phyloP scores from a whole-genome alignment of 2,329 filamentous ascomycete species.

The Pyrenochaeta sp. region DNA sequence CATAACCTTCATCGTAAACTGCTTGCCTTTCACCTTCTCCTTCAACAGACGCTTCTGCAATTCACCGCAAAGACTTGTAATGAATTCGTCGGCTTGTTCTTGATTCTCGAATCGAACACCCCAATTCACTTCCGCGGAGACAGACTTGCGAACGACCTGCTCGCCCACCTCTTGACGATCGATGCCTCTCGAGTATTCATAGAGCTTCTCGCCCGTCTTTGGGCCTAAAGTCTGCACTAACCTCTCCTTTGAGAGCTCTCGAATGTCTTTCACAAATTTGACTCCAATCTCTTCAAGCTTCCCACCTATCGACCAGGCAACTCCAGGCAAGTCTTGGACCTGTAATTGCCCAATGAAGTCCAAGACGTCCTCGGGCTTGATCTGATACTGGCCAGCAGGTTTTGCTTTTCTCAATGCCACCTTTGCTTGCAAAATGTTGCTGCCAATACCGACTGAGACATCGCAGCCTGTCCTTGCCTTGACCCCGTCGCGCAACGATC shows the following conservation, averaged over 20 bases:
- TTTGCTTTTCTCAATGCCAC: constrained; percentile 91
- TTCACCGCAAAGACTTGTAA: constrained; percentile 84
- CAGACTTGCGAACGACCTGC: constrained; percentile 85
- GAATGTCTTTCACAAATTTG: constrained; percentile 82
- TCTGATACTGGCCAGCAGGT: constrained; percentile 88
- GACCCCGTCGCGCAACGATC: constrained; percentile 71
- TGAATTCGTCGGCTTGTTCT: constrained; percentile 91
- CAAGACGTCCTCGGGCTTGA: constrained; percentile 81
- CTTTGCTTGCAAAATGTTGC: constrained; percentile 89
- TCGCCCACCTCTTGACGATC: constrained; percentile 87
- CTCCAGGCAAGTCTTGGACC: constrained; percentile 84
- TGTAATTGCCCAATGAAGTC: constrained; percentile 78
- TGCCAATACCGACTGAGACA: constrained; percentile 91
- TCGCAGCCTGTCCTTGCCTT: constrained; percentile 80
- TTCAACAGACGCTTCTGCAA: constrained; percentile 80
- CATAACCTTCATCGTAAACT: constrained; percentile 96
- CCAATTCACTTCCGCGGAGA: constrained; percentile 98
- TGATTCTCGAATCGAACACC: constrained; percentile 94
- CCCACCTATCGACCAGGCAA: constrained; percentile 87
- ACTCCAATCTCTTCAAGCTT: constrained; percentile 89
- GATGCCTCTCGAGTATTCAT: constrained; percentile 88
- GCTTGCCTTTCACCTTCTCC: constrained; percentile 84
- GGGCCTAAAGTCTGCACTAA: constrained; percentile 79
- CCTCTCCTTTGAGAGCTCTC: constrained; percentile 77
- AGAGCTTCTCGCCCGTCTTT: constrained; percentile 90